phyloP scores from a whole-genome alignment of 768 basidiomycete genomes.

The Tulasnella sp. region DNA sequence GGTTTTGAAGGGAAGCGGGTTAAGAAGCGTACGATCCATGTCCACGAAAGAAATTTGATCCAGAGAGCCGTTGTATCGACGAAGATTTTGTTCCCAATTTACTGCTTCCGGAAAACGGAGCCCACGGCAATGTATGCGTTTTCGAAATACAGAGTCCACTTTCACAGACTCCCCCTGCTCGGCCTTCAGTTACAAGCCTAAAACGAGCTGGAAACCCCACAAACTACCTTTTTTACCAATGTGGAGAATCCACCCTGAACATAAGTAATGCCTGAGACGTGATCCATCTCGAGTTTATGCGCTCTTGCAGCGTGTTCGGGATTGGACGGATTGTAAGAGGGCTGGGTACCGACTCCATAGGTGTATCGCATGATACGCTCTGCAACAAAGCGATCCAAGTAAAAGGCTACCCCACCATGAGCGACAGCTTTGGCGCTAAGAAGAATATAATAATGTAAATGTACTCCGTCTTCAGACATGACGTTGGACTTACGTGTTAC shows the following conservation, averaged over 20 bases:
- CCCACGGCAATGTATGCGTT: neutral
- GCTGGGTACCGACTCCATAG: slow-evolving; percentile 72
- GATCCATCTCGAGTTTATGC: neutral
- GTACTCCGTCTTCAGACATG: slow-evolving; percentile 19
- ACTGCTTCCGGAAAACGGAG: too few relatives aligned
- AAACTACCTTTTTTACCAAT: neutral
- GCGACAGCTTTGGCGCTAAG: slow-evolving; percentile 82
- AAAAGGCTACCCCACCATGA: slow-evolving; percentile 82
- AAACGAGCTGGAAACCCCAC: too few relatives aligned
- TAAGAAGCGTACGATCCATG: neutral
- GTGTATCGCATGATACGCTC: slow-evolving; percentile 77
- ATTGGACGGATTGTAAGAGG: neutral
- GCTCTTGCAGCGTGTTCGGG: neutral
- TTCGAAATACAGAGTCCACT: neutral
- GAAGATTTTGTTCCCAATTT: neutral
- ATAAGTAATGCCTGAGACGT: neutral
- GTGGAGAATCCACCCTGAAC: neutral
- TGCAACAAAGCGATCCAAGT: slow-evolving; percentile 81
- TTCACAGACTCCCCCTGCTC: neutral
- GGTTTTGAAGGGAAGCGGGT: too few relatives aligned
- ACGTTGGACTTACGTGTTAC: slow-evolving; percentile 62
- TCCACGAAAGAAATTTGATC: neutral
- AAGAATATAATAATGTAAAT: too few relatives aligned
- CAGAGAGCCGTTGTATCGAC: neutral
- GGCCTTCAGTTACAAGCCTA: neutral